phyloP scores from a whole-genome alignment of 176 grass and related monocot genomes.

The Dactylis glomerata region DNA sequence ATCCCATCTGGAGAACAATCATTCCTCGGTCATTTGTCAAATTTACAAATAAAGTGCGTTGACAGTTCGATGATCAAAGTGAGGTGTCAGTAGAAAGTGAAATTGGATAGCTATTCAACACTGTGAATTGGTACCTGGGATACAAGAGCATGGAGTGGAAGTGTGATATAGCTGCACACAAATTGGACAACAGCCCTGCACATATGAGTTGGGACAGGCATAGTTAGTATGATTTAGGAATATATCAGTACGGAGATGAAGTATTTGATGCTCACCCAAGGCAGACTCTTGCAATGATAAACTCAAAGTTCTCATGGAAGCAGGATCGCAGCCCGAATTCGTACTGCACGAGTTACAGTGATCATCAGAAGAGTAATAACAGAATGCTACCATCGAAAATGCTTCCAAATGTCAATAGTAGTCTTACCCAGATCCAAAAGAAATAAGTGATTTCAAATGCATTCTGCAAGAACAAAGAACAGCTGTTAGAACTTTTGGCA shows the following conservation, averaged over 20 bases:
- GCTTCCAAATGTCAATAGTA: background rate
- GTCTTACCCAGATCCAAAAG: conserved; percentile 85
- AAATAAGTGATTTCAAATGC: conserved; percentile 84
- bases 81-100: background rate
- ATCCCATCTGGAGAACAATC: conserved; percentile 65
- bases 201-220: background rate
- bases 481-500: conserved; percentile 13
- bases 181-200: conserved; percentile 60
- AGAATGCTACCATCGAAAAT: conserved; percentile 12
- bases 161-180: conserved; percentile 82
- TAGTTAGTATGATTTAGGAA: background rate
- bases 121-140: conserved; percentile 61
- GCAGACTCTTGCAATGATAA: conserved; percentile 63
- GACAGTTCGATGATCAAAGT: background rate
- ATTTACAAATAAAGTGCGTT: background rate
- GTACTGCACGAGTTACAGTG: conserved; percentile 45
- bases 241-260: background rate
- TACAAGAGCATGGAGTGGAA: conserved; percentile 86
- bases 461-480: conserved; percentile 53
- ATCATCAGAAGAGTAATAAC: background rate
- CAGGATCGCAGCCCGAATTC: conserved; percentile 71
- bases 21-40: background rate
- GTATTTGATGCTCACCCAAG: conserved; percentile 48
- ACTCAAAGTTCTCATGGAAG: conserved; percentile 52
- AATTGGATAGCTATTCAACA: conserved; percentile 1